Conservation (phyloP, 768 basidiomycete genomes). For the Termitomyces sp. region DNA sequence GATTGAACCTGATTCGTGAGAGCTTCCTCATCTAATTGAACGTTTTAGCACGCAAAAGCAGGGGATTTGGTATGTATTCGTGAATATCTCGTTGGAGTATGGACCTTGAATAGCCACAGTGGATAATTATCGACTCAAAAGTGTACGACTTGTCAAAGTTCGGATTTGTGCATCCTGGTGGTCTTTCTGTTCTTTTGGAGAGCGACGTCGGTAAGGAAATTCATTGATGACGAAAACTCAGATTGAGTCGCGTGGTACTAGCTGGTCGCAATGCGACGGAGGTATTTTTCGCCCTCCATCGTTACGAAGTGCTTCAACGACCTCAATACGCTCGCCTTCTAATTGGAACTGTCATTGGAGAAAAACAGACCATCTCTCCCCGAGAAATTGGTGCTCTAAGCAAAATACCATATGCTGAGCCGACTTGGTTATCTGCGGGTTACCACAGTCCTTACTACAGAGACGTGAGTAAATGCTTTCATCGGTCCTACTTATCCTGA, state of each 20-base stretch:
- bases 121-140: constrained; percentile 20
- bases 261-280: constrained; percentile 73
- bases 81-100: neutral
- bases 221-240: neutral
- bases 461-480: constrained; percentile 8
- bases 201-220: constrained; percentile 49
- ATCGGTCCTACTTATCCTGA: neutral
- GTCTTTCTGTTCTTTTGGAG: constrained; percentile 57
- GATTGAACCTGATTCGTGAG: neutral
- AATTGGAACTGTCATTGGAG: constrained; percentile 56
- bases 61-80: constrained; percentile 11
- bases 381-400: constrained; percentile 47
- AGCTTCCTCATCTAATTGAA: neutral
- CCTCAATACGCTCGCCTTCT: constrained; percentile 60
- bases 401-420: constrained; percentile 73
- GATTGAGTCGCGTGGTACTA: constrained; percentile 12
- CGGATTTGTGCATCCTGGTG: constrained; percentile 69
- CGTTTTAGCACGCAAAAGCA: constrained; percentile 7
- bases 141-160: constrained; percentile 74
- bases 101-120: neutral
- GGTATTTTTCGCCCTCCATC: constrained; percentile 68
- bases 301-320: constrained; percentile 60
- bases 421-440: constrained; percentile 61
- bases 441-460: constrained; percentile 34
- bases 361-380: constrained; percentile 41